These are phyloP conservation scores for Lipomyces starkeyi DNA, from an alignment of 805 yeast species.

Conservation along the genomic window DNA sequence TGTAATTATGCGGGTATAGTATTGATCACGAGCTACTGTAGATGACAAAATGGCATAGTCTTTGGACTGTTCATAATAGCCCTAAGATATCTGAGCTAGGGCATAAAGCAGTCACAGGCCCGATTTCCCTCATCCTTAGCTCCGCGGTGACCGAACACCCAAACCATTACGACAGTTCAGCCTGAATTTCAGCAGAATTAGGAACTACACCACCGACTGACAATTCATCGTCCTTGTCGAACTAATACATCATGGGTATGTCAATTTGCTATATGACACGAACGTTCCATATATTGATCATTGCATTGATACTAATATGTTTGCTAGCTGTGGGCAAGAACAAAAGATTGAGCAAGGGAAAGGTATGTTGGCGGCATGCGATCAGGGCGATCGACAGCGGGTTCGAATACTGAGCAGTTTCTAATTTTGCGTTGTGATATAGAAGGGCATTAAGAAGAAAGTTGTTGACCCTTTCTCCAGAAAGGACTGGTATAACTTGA, in stretches of 20 bases:
- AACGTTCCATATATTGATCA: background rate
- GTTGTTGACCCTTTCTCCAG: constrained; percentile 99
- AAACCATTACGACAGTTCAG: background rate
- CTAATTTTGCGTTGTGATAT: background rate
- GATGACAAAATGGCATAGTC: background rate
- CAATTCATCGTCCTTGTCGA: constrained; percentile 18
- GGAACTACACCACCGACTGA: background rate
- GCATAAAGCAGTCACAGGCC: background rate
- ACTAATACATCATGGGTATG: constrained; percentile 36
- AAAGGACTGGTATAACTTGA: constrained; percentile 76
- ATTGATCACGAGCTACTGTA: background rate
- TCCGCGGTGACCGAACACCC: background rate
- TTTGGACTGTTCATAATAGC: background rate
- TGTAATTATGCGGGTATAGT: background rate
- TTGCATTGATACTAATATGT: constrained; percentile 3
- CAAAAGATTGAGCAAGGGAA: constrained; percentile 82
- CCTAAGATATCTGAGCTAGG: background rate
- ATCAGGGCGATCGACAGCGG: background rate
- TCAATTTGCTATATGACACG: background rate
- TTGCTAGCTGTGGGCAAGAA: constrained; percentile 84
- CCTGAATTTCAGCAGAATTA: constrained; percentile 2
- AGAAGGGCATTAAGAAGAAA: constrained; percentile 98
- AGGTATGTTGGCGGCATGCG: constrained; percentile 40
- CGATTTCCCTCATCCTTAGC: no score
- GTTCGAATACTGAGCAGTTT: constrained; percentile 62